Conservation (phyloP, 1,284 basidiomycete species). For the Cryptococcus sp. region DNA sequence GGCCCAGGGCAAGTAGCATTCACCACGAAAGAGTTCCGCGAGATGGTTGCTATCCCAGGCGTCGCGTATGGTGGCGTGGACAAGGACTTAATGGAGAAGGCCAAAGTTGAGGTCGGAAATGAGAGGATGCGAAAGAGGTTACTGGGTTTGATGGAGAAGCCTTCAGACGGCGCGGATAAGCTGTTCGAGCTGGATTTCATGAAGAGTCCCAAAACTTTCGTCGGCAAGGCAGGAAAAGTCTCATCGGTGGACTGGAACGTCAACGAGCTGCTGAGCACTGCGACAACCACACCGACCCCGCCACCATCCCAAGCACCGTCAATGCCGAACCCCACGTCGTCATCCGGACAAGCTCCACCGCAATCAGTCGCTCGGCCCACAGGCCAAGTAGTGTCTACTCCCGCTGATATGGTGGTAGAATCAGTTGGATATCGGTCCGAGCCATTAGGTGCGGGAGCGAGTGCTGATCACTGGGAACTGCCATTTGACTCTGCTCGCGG, state of each 20-base stretch:
- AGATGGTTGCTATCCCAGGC: conserved; percentile 77
- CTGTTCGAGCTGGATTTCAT: conserved; percentile 82
- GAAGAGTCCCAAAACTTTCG: conserved; percentile 65
- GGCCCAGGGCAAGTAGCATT: conserved; percentile 90
- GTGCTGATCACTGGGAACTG: conserved; percentile 31
- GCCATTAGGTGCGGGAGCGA: conserved; percentile 51
- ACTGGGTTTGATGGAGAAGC: conserved; percentile 54
- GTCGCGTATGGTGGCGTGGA: conserved; percentile 54
- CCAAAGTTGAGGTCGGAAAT: conserved; percentile 47
- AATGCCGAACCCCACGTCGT: conserved; percentile 1
- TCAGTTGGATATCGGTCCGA: conserved; percentile 85
- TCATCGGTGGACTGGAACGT: conserved; percentile 40
- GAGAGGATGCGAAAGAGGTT: conserved; percentile 57
- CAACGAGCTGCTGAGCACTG: conserved; percentile 36
- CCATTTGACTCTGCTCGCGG: conserved; percentile 53
- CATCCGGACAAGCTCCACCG: conserved; percentile 5
- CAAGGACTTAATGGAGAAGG: conserved; percentile 40
- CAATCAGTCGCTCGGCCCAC: conserved; percentile 62
- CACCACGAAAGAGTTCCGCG: conserved; percentile 91
- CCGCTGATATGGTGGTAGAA: conserved; percentile 79
- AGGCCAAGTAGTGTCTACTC: conserved; percentile 58
- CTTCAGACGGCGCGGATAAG: conserved; percentile 50
- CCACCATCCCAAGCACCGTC: conserved; percentile 14
- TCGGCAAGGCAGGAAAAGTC: conserved; percentile 45
- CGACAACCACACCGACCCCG: conserved; percentile 17